Base-by-base conservation (phyloP, 108 stramenopile species). In the Fistulifera solaris region DNA sequence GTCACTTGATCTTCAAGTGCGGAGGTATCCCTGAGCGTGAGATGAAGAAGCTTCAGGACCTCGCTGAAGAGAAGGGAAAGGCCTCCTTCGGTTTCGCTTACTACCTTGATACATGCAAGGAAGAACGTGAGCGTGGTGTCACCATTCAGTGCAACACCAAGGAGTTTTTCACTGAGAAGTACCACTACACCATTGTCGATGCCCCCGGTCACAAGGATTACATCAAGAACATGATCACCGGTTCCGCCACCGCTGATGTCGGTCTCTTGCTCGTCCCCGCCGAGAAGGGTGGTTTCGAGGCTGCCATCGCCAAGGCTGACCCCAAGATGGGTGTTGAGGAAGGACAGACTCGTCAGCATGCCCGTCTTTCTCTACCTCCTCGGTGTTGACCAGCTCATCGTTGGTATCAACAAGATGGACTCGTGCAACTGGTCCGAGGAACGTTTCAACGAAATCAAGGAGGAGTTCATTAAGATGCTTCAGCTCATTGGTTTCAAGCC, bases 81-180 rank as follows among this genome's bases (percentile, higher is more conserved):
- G 26, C 77, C 78, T 52, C 65, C 57, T 17, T 78, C 83, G 52
- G 89, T 87, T 87, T 89, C 48, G 95, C 95, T 25, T 99, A 94
- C 94, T 79, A 97, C 44, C 76, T 98, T 43, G 97, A 98, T 78
- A 96, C 96, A 71, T 85, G 95, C 51, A 94, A 96, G 79, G 78
- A 83, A 52, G 98, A 99, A 77, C 95, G 97, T 38, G 96, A 94
- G 71, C 92, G 94, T 16, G 97, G 97, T 16, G 95, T 97, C 54
- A 99, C 98, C 62, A 99, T 99, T 83, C 94, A 99, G 58, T 91
- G 97, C 50, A 92, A 94, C 23, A 83, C 97, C 62, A 97, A 93
- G 78, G 78, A 86, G 62, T 83, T 98, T 63, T 62, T 77, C 66
- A 86, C 44, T 10, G n/a, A n/a, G 11, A 1, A 22, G 14, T 53